Evolutionary conservation across 1,284 basidiomycete genomes (phyloP), one percentile per base, ranked within the genome.

Genomic region (Moesziomyces globuligerus): DNA sequence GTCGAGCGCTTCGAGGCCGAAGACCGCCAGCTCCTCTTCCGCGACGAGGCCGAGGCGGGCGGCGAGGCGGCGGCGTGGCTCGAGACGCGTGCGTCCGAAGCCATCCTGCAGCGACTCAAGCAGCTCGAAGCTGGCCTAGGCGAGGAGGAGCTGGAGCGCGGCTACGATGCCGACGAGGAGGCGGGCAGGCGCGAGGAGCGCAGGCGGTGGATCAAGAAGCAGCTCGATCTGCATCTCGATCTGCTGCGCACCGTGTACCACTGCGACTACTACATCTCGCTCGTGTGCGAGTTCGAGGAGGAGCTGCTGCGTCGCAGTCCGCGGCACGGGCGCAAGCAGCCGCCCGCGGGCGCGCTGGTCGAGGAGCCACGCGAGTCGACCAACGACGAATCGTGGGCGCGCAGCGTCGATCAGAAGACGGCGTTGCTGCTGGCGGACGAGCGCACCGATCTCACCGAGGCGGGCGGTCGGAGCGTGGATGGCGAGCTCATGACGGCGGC

Each of bases 231-330:
- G 45, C 74, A 74, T 25, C 54, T 81, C 18, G 79, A 81, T 42
- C 45, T 75, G 29, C 55, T 81, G 25, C 75, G 79, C 23, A 52
- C 59, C 25, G 78, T 79, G 17, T 81, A 76, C 45, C 67, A 80
- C 46, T 75, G 68, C 49, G 78, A 80, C 61, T 81, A 81, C 55
- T 81, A 81, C 59, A 61, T 74, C n/a, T 67, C 68, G 44, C 59
- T 72, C 36, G 47, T 70, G 5, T 76, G 75, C 52, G 79, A 81
- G 45, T 81, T 76, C 44, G 62, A 72, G 17, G 78, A 81, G 29
- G 79, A 81, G 50, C 75, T 81, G 0, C 48, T 72, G 25, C 74
- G 79, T 10, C 57, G 74, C 4, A 67, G 67, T 24, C 65, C 72
- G 3, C 61, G 61, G 26, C 72, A 76, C 40, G 74, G 60, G 23